Conservation (phyloP, 1,284 basidiomycete species). For the Agroathelia rolfsii region DNA sequence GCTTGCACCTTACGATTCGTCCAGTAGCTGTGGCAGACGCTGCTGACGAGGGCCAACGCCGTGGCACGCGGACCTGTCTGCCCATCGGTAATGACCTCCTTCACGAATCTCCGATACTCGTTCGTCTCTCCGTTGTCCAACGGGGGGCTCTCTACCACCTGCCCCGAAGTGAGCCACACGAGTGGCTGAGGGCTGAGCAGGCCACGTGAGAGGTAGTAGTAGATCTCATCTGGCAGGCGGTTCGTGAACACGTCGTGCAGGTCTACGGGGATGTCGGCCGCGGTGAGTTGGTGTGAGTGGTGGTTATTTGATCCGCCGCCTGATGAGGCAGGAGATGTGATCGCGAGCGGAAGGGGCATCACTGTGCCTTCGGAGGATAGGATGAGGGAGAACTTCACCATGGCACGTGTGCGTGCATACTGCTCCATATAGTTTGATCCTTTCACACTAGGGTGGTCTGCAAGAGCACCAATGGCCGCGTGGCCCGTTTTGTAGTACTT, state of each 20-base stretch:
- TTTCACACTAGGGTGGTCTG: conserved; percentile 73
- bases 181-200: conserved; percentile 82
- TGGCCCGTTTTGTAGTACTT: conserved; percentile 84
- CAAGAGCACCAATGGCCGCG: conserved; percentile 67
- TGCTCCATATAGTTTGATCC: conserved; percentile 73
- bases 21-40: conserved; percentile 75
- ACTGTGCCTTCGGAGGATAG: conserved; percentile 87
- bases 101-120: conserved; percentile 91
- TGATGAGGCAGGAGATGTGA: conserved; percentile 40
- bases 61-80: conserved; percentile 89
- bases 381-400: conserved; percentile 90
- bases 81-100: conserved; percentile 90
- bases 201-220: conserved; percentile 92
- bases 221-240: conserved; percentile 92
- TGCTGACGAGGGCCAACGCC: conserved; percentile 76
- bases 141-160: conserved; percentile 82
- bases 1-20: conserved; percentile 60
- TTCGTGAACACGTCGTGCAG: conserved; percentile 94
- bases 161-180: conserved; percentile 82
- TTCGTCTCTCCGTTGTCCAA: conserved; percentile 91
- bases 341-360: conserved; percentile 77
- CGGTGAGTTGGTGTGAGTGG: conserved; percentile 61
- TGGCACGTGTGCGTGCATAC: conserved; percentile 84
- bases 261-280: conserved; percentile 83
- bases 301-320: conserved; percentile 43